Percentiles rank a stretch among this genome's conserved stretches.
phyloP scores from a whole-genome alignment of 2,329 filamentous ascomycete species.

The Conoideocrella luteorostrata region DNA sequence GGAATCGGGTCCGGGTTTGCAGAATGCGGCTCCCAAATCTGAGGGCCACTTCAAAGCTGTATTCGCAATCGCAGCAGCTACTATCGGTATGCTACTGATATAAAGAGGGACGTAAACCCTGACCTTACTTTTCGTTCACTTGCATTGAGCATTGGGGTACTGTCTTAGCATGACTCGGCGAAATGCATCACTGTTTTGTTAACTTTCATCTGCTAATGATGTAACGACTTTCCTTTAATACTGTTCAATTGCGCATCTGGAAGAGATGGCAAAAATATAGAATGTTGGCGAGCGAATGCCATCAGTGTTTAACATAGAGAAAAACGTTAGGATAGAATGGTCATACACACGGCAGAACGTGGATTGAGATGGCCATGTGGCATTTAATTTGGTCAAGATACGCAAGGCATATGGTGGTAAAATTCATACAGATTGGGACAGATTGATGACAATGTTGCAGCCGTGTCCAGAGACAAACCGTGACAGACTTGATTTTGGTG shows the following conservation, averaged over 20 bases:
- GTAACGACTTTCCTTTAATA: conserved; percentile 7
- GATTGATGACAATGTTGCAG: no score
- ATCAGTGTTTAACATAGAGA: not conserved
- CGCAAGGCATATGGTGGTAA: no score
- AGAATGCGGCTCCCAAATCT: conserved; percentile 26
- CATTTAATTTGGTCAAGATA: not conserved
- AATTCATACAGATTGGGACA: no score
- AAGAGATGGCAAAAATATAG: not conserved
- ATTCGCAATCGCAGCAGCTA: conserved; percentile 21
- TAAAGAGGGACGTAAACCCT: not conserved
- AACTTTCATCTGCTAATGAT: not conserved
- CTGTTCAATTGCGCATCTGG: conserved; percentile 31
- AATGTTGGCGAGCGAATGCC: not conserved
- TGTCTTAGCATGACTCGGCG: conserved; percentile 1
- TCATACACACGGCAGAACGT: not conserved
- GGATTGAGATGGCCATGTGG: not conserved
- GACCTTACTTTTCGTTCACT: not conserved
- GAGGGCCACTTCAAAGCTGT: conserved; percentile 13
- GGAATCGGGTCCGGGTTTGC: conserved; percentile 29
- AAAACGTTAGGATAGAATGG: not conserved
- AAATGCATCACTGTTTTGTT: not conserved
- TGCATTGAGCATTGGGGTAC: not conserved
- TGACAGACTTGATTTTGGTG: no score
- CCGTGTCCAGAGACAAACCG: not conserved
- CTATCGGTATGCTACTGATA: conserved; percentile 12